Evolutionary conservation across 2,329 filamentous ascomycete species (phyloP).

Genomic region (Fragosphaeria purpurea): DNA sequence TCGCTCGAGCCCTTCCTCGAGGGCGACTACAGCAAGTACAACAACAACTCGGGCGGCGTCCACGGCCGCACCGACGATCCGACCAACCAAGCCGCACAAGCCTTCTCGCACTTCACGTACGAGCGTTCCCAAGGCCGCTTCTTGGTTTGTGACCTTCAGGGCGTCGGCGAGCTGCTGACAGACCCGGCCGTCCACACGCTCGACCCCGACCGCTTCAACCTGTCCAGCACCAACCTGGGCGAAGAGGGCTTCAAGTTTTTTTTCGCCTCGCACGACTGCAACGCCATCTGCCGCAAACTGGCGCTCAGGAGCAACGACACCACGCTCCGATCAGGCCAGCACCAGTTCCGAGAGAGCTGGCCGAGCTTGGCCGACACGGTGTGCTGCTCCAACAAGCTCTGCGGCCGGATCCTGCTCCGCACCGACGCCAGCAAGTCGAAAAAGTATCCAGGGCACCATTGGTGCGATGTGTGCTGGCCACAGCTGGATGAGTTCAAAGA

Average conservation of each 20-base stretch:
- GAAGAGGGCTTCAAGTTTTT: constrained; percentile 28
- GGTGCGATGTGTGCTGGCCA: constrained; percentile 24
- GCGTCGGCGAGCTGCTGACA: constrained; percentile 25
- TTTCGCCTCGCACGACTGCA: constrained; percentile 26
- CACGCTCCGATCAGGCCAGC: constrained; percentile 14
- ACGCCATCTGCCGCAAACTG: constrained; percentile 21
- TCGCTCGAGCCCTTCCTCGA: constrained; percentile 27
- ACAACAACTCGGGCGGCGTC: constrained; percentile 24
- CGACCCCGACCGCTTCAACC: constrained; percentile 22
- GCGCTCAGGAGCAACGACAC: constrained; percentile 17
- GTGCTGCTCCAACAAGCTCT: constrained; percentile 31
- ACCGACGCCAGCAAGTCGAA: constrained; percentile 12
- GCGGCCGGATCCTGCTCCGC: constrained; percentile 22
- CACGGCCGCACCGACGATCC: constrained; percentile 6
- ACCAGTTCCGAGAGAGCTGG: constrained; percentile 23
- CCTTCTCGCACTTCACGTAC: constrained; percentile 32
- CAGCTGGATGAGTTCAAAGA: constrained; percentile 19
- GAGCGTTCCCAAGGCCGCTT: constrained; percentile 28
- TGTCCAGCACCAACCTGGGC: constrained; percentile 23
- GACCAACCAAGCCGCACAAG: constrained; percentile 24
- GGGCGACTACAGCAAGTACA: constrained; percentile 29
- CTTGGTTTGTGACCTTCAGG: constrained; percentile 27
- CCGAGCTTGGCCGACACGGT: constrained; percentile 17
- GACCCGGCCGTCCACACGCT: constrained; percentile 28
- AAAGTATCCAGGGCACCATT: constrained; percentile 18